Conservation (phyloP, 345 rosid genomes). For the Brassica cretica region DNA sequence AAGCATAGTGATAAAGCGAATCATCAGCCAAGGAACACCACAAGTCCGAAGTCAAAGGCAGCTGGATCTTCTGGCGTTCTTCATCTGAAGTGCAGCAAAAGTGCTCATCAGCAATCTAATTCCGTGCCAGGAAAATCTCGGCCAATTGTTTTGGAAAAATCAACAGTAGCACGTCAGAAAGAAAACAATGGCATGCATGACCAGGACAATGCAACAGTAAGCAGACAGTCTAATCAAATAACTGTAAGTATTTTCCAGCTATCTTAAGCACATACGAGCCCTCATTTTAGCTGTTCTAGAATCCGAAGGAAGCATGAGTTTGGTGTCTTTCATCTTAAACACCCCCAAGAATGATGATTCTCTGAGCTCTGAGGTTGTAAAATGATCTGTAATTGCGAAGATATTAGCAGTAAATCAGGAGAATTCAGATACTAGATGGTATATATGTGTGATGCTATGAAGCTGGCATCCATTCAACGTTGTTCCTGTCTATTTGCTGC, state of each 20-base stretch:
- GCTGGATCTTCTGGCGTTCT: slow-evolving; percentile 46
- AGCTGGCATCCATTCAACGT: slow-evolving; percentile 11
- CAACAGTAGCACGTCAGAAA: slow-evolving; percentile 45
- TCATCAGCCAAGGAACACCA: slow-evolving; percentile 43
- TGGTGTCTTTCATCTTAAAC: slow-evolving; percentile 21
- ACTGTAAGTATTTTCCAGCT: slow-evolving; percentile 51
- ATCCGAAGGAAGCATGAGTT: slow-evolving; percentile 2
- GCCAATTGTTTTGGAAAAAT: not conserved
- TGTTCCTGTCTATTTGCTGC: slow-evolving; percentile 1
- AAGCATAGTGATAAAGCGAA: slow-evolving; percentile 57
- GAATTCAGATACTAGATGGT: slow-evolving; percentile 1
- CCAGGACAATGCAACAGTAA: slow-evolving; percentile 62
- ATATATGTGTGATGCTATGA: slow-evolving; percentile 1
- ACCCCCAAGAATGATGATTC: not conserved
- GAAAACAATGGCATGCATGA: slow-evolving; percentile 57
- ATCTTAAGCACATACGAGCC: not conserved
- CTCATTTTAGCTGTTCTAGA: not conserved
- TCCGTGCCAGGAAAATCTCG: slow-evolving; percentile 50
- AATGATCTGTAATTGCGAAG: slow-evolving; percentile 7
- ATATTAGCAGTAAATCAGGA: slow-evolving; percentile 2
- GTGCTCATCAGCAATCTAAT: slow-evolving; percentile 47
- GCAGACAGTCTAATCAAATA: slow-evolving; percentile 49
- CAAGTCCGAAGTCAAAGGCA: slow-evolving; percentile 57
- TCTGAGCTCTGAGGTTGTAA: not conserved
- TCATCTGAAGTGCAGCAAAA: slow-evolving; percentile 56